phyloP scores from a whole-genome alignment of 306 rosid species.

The Fragaria nilgerrensis region DNA sequence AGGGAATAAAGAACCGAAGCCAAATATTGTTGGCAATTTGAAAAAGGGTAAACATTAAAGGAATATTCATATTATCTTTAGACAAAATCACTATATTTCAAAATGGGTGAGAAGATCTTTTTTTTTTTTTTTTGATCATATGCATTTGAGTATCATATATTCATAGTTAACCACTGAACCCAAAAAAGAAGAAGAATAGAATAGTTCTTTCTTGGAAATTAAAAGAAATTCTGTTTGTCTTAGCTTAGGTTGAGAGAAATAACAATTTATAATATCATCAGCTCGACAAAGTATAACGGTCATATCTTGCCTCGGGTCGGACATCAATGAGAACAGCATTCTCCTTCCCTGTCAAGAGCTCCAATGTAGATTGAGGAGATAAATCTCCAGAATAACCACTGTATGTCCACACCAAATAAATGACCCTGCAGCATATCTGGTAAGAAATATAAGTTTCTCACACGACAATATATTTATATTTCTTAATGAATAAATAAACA shows the following conservation, averaged over 20 bases:
- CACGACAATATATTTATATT: slow-evolving; percentile 26
- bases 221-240: background rate
- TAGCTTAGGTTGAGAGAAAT: background rate
- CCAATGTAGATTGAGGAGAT: slow-evolving; percentile 70
- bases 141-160: background rate
- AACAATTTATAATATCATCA: background rate
- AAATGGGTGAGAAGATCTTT: background rate
- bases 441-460: slow-evolving; percentile 49
- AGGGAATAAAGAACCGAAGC: background rate
- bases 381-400: slow-evolving; percentile 94
- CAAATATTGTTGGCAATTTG: slow-evolving; percentile 10
- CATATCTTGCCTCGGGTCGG: slow-evolving; percentile 79
- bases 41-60: background rate
- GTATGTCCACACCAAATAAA: slow-evolving; percentile 69
- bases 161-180: background rate
- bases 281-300: slow-evolving; percentile 30
- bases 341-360: slow-evolving; percentile 62
- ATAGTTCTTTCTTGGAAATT: background rate
- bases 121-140: background rate
- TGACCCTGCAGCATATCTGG: slow-evolving; percentile 86
- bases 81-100: background rate
- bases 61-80: background rate
- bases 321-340: slow-evolving; percentile 76
- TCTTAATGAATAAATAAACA: slow-evolving; percentile 19
- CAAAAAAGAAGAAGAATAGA: too few relatives aligned